Conservation (phyloP, 805 yeast species). For the Martiniozyma abietophila region DNA sequence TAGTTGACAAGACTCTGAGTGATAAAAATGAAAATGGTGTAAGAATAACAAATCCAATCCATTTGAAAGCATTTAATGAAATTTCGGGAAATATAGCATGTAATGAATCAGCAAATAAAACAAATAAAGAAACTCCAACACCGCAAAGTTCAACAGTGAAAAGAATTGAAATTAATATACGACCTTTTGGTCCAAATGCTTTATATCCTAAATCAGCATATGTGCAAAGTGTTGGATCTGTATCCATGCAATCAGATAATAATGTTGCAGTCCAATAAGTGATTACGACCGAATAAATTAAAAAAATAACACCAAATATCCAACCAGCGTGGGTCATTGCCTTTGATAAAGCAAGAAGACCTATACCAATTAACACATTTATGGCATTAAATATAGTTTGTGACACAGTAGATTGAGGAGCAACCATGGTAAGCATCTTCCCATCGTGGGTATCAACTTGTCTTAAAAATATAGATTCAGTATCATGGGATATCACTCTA, state of each 20-base stretch:
- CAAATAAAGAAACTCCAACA: conserved; percentile 71
- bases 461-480: conserved; percentile 25
- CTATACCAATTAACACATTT: conserved; percentile 60
- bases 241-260: conserved; percentile 66
- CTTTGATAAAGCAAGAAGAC: conserved; percentile 56
- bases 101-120: conserved; percentile 79
- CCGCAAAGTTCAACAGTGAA: conserved; percentile 75
- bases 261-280: conserved; percentile 74
- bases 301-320: conserved; percentile 51
- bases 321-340: conserved; percentile 59
- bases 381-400: conserved; percentile 62
- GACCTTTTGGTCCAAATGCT: conserved; percentile 72
- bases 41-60: conserved; percentile 56
- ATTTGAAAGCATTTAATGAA: conserved; percentile 49
- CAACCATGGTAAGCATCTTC: conserved; percentile 56
- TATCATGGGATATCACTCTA: conserved; percentile 18
- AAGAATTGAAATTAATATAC: conserved; percentile 60
- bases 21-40: conserved; percentile 73
- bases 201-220: conserved; percentile 85
- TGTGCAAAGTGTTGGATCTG: conserved; percentile 72
- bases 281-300: conserved; percentile 50
- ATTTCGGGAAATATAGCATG: conserved; percentile 53
- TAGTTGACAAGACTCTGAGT: conserved; percentile 42
- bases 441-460: conserved; percentile 67
- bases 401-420: conserved; percentile 73